These are phyloP conservation scores for Capronia americana DNA, from an alignment of 2,329 filamentous ascomycete species.

Conservation along the genomic window DNA sequence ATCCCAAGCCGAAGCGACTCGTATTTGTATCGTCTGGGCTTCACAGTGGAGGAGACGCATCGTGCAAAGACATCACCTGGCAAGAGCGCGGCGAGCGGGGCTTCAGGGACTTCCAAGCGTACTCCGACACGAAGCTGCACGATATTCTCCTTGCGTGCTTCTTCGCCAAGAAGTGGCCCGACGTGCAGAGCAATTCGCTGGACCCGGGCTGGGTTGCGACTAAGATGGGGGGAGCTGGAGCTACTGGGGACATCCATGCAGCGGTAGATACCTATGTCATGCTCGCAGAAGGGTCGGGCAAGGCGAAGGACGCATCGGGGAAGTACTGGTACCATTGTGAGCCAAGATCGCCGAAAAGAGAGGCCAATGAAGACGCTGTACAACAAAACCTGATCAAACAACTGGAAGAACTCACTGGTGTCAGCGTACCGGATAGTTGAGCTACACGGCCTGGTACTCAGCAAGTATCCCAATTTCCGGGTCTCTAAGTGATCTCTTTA, in stretches of 20 bases:
- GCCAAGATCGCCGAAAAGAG: constrained; percentile 41
- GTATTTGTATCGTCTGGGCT: constrained; percentile 61
- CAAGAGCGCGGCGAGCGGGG: constrained; percentile 40
- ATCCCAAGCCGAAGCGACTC: constrained; percentile 55
- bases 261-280: constrained; percentile 58
- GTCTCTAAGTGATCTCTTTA: neutral
- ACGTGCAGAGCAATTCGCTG: constrained; percentile 56
- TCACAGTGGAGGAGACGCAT: constrained; percentile 56
- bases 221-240: constrained; percentile 60
- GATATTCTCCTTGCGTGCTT: constrained; percentile 62
- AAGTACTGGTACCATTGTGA: constrained; percentile 50
- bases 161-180: constrained; percentile 56
- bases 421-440: constrained; percentile 27
- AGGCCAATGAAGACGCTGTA: constrained; percentile 47
- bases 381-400: constrained; percentile 55
- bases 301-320: constrained; percentile 44
- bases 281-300: constrained; percentile 53
- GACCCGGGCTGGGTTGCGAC: constrained; percentile 61
- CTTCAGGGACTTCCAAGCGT: constrained; percentile 51
- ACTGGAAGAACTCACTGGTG: constrained; percentile 42
- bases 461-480: neutral
- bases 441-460: neutral
- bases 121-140: constrained; percentile 64
- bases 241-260: constrained; percentile 56
- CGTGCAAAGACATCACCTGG: constrained; percentile 45